phyloP scores from a whole-genome alignment of 208 protist genomes.

The Trypanosoma conorhini region DNA sequence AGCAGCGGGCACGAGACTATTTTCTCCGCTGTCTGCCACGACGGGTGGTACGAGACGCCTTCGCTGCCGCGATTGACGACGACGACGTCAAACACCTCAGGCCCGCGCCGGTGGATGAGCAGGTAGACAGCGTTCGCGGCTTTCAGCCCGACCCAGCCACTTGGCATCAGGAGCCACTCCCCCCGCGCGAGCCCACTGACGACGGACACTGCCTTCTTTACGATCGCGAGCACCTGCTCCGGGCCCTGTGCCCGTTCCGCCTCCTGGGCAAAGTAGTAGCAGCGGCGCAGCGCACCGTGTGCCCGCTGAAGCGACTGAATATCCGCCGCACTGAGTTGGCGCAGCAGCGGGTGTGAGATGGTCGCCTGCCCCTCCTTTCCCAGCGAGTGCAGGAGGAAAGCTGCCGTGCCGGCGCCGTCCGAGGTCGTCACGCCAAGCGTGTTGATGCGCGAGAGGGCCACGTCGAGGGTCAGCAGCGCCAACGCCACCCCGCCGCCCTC shows the following conservation, averaged over 20 bases:
- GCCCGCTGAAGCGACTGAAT: conserved; percentile 44
- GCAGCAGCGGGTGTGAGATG: conserved; percentile 43
- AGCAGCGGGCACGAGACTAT: conserved; percentile 51
- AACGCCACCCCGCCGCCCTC: conserved; percentile 39
- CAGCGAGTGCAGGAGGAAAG: conserved; percentile 32
- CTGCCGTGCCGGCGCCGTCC: background rate
- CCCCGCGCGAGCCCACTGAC: conserved; percentile 7
- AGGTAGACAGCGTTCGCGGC: conserved; percentile 49
- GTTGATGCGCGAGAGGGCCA: conserved; percentile 56
- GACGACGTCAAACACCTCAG: conserved; percentile 38
- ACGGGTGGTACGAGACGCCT: conserved; percentile 64
- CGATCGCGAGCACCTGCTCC: conserved; percentile 31
- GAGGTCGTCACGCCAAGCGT: conserved; percentile 28
- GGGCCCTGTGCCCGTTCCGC: conserved; percentile 34
- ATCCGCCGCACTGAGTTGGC: conserved; percentile 28
- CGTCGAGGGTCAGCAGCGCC: conserved; percentile 45
- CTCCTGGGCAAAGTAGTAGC: conserved; percentile 39
- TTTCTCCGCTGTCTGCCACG: conserved; percentile 59
- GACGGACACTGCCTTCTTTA: conserved; percentile 26
- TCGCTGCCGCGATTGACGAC: conserved; percentile 63
- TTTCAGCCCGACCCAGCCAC: conserved; percentile 48
- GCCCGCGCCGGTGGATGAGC: conserved; percentile 36
- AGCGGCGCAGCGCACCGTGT: conserved; percentile 37
- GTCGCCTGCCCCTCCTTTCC: conserved; percentile 22
- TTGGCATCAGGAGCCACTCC: conserved; percentile 56